Conservation (phyloP, 805 yeast genomes). For the Kuraishia borneana region DNA sequence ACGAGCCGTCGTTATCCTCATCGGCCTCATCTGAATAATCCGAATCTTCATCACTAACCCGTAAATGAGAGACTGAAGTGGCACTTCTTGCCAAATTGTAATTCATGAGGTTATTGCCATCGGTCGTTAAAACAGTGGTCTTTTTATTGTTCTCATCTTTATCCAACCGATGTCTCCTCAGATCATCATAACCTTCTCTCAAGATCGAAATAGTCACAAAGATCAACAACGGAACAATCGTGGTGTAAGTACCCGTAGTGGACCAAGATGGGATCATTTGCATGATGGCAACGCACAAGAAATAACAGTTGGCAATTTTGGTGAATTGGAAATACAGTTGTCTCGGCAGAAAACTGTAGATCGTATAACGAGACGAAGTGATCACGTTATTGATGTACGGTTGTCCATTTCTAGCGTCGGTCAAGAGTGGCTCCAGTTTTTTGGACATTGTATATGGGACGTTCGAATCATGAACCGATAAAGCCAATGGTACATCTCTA, state of each 20-base stretch:
- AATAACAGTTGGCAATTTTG: constrained; percentile 84
- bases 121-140: constrained; percentile 26
- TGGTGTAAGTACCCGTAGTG: constrained; percentile 91
- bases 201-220: constrained; percentile 84
- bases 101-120: not conserved
- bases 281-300: constrained; percentile 78
- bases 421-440: constrained; percentile 19
- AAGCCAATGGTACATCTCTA: constrained; percentile 56
- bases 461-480: constrained; percentile 14
- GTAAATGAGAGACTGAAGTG: constrained; percentile 4
- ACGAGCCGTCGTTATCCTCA: constrained; percentile 8
- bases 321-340: constrained; percentile 88
- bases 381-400: constrained; percentile 61
- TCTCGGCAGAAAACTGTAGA: constrained; percentile 75
- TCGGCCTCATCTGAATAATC: constrained; percentile 5
- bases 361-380: constrained; percentile 79
- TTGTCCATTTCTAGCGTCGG: constrained; percentile 59
- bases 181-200: constrained; percentile 91
- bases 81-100: constrained; percentile 4
- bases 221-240: constrained; percentile 78
- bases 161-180: constrained; percentile 77
- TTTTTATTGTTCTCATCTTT: constrained; percentile 65
- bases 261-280: constrained; percentile 98
- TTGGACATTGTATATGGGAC: constrained; percentile 16
- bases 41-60: constrained; percentile 1